These are phyloP conservation scores for Penicillium crystallinum DNA, from an alignment of 495 filamentous ascomycete genomes.

Conservation along the genomic window DNA sequence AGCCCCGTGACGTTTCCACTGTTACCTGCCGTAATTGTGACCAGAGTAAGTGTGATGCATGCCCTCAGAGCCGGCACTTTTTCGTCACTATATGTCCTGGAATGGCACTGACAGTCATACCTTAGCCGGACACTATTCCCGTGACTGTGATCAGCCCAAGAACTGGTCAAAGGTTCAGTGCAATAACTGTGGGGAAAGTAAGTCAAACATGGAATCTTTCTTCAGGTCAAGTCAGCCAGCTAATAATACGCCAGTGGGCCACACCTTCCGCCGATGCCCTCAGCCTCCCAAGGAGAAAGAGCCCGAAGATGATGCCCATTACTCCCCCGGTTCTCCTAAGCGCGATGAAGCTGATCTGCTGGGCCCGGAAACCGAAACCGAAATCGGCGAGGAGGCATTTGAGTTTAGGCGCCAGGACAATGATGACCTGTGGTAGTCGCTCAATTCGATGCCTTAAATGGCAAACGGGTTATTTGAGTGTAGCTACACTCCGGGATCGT, in stretches of 20 bases:
- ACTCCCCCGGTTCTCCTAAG: not conserved
- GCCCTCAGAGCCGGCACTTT: not conserved
- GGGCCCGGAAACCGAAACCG: not conserved
- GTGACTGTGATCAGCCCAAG: conserved; percentile 70
- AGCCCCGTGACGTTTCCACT: conserved; percentile 44
- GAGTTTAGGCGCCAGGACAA: not conserved
- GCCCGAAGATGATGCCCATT: conserved; percentile 7
- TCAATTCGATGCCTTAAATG: not conserved
- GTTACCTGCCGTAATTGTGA: conserved; percentile 69
- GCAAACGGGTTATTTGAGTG: not conserved
- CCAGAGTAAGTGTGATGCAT: conserved; percentile 30
- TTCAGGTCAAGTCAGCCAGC: not conserved
- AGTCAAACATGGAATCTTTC: conserved; percentile 15
- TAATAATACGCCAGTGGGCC: conserved; percentile 51
- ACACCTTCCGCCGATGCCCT: conserved; percentile 59
- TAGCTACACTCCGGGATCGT: not conserved
- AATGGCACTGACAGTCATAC: not conserved
- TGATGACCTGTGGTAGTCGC: not conserved
- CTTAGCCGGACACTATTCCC: conserved; percentile 60
- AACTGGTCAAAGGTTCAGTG: conserved; percentile 76
- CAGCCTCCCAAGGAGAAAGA: conserved; percentile 21
- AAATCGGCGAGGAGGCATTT: not conserved
- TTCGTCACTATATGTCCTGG: not conserved
- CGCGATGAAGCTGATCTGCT: not conserved
- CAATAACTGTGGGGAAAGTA: conserved; percentile 66